These are phyloP conservation scores for Capronia coronata DNA, from an alignment of 2,329 filamentous ascomycete species.

Conservation along the genomic window DNA sequence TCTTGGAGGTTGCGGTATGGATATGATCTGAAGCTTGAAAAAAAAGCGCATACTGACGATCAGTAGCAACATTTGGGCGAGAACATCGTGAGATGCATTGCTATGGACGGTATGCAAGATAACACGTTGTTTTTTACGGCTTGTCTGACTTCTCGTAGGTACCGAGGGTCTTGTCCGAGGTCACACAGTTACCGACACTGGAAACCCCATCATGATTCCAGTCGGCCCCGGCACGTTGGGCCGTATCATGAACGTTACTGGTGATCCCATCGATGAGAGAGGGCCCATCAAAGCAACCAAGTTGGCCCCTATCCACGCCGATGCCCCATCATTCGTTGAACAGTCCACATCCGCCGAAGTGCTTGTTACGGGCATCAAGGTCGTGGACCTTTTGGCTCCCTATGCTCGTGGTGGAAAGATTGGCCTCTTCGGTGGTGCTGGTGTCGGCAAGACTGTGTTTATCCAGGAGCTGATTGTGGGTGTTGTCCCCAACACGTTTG, in stretches of 20 bases:
- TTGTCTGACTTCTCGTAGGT: slow-evolving; percentile 50
- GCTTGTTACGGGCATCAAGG: slow-evolving; percentile 99
- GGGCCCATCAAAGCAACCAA: slow-evolving; percentile 93
- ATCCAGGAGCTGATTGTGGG: slow-evolving; percentile 95
- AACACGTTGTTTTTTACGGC: background rate
- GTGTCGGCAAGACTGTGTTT: slow-evolving; percentile 99
- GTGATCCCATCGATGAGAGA: slow-evolving; percentile 99
- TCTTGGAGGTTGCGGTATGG: slow-evolving; percentile 91
- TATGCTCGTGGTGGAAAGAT: slow-evolving; percentile 99
- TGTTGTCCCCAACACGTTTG: background rate
- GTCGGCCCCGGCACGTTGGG: slow-evolving; percentile 90
- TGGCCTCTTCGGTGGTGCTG: slow-evolving; percentile 99
- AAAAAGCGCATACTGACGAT: slow-evolving; percentile 26
- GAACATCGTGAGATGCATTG: slow-evolving; percentile 99
- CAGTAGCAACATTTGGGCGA: slow-evolving; percentile 95
- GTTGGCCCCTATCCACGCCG: slow-evolving; percentile 84
- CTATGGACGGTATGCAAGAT: slow-evolving; percentile 82
- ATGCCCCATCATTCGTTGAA: slow-evolving; percentile 84
- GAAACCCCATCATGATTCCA: slow-evolving; percentile 90
- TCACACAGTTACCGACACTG: slow-evolving; percentile 76
- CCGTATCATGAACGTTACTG: slow-evolving; percentile 99
- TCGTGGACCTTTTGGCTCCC: slow-evolving; percentile 96
- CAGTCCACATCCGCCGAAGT: slow-evolving; percentile 96
- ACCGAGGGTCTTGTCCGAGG: slow-evolving; percentile 99
- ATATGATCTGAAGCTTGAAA: background rate